Conservation (phyloP, 2,329 filamentous ascomycete genomes). For the Pestalotiopsis fici region DNA sequence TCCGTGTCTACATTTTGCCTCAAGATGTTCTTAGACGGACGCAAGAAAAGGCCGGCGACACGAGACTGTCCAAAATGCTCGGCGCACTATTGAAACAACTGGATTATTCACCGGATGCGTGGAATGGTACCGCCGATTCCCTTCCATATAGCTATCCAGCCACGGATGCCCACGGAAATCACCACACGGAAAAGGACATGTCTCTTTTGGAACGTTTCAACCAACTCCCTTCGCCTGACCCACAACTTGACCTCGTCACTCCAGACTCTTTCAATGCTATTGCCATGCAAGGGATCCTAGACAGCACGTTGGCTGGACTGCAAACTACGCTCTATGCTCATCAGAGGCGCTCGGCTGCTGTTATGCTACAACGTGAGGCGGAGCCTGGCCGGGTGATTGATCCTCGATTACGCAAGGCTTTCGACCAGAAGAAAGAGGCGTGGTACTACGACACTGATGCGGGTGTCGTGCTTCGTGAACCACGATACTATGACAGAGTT, state of each 20-base stretch:
- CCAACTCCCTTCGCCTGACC: conserved; percentile 67
- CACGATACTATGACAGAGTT: conserved; percentile 71
- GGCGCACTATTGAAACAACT: conserved; percentile 50
- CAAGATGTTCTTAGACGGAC: conserved; percentile 61
- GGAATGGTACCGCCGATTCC: conserved; percentile 47
- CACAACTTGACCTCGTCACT: conserved; percentile 47
- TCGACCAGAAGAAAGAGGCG: conserved; percentile 58
- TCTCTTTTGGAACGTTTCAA: conserved; percentile 76
- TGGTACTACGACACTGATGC: conserved; percentile 75
- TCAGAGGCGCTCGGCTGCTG: conserved; percentile 75
- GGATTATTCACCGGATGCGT: conserved; percentile 56
- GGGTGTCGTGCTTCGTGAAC: conserved; percentile 63
- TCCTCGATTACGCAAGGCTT: conserved; percentile 65
- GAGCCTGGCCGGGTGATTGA: conserved; percentile 68
- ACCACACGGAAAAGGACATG: conserved; percentile 34
- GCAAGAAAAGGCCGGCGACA: conserved; percentile 48
- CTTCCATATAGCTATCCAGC: conserved; percentile 16
- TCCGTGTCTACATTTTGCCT: conserved; percentile 65
- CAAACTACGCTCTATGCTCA: conserved; percentile 72
- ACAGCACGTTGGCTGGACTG: conserved; percentile 56
- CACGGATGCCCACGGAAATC: conserved; percentile 31
- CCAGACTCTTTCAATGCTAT: conserved; percentile 43
- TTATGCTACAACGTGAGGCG: conserved; percentile 82
- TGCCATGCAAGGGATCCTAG: conserved; percentile 57
- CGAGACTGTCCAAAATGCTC: conserved; percentile 45